A percentile compares a stretch with the other conserved stretches of the same genome.
These are phyloP conservation scores for Trypanosomatidae sp. DNA, from an alignment of 208 protist species.

Conservation along the genomic window DNA sequence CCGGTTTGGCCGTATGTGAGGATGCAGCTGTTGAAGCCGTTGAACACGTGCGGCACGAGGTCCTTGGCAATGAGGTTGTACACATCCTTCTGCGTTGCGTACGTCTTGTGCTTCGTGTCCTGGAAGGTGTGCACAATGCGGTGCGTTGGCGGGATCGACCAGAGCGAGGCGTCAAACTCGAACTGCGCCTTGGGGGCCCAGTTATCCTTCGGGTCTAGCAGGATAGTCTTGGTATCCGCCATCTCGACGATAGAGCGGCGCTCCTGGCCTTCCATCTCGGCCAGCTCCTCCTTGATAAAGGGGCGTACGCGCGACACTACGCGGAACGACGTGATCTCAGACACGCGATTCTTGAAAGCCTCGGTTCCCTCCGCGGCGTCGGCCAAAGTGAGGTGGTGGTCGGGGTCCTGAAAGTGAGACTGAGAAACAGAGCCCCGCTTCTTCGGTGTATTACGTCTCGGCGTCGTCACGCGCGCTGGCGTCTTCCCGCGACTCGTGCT, in stretches of 20 bases:
- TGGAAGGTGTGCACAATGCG: slow-evolving; percentile 83
- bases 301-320: slow-evolving; percentile 85
- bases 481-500: slow-evolving; percentile 9
- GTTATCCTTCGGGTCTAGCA: slow-evolving; percentile 83
- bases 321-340: slow-evolving; percentile 88
- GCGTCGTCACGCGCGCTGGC: slow-evolving; percentile 12
- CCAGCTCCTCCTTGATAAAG: slow-evolving; percentile 88
- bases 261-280: slow-evolving; percentile 84
- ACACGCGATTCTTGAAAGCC: slow-evolving; percentile 75
- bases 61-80: slow-evolving; percentile 91
- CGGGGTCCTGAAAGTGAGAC: slow-evolving; percentile 13
- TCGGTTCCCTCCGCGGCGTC: slow-evolving; percentile 67
- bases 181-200: slow-evolving; percentile 90
- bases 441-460: slow-evolving; percentile 6
- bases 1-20: slow-evolving; percentile 94
- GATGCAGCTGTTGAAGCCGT: slow-evolving; percentile 92
- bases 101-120: slow-evolving; percentile 68
- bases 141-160: slow-evolving; percentile 88
- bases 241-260: slow-evolving; percentile 90
- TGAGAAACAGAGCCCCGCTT: neutral
- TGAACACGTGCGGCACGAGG: slow-evolving; percentile 92
- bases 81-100: slow-evolving; percentile 86
- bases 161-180: slow-evolving; percentile 89
- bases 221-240: slow-evolving; percentile 83
- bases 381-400: slow-evolving; percentile 37